A percentile compares a stretch with the other conserved stretches of the same genome.
Conservation (phyloP, 805 yeast genomes). For the Metschnikowia matae region DNA sequence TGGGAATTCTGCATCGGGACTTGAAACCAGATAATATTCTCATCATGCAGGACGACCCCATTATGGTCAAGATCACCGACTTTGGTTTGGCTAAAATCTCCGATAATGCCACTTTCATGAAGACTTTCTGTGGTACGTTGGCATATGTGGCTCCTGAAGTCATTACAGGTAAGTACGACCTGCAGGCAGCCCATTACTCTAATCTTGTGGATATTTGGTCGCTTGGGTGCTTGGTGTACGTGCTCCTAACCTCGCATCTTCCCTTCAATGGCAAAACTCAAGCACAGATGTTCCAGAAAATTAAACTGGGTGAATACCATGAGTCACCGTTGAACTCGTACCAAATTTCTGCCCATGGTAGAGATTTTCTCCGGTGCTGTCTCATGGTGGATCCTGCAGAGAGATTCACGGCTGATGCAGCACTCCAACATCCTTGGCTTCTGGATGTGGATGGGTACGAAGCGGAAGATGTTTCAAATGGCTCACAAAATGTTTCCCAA, state of each 20-base stretch:
- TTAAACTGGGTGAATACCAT: conserved; percentile 74
- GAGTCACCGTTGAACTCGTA: conserved; percentile 67
- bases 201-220: conserved; percentile 97
- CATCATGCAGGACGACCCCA: conserved; percentile 88
- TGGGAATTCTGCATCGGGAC: conserved; percentile 95
- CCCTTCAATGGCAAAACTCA: conserved; percentile 95
- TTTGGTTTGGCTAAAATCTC: conserved; percentile 93
- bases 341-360: conserved; percentile 62
- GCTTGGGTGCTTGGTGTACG: conserved; percentile 89
- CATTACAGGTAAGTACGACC: conserved; percentile 51
- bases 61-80: conserved; percentile 87
- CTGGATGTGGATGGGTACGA: conserved; percentile 25
- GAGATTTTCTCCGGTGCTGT: conserved; percentile 65
- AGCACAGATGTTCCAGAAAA: conserved; percentile 73
- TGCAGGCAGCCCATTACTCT: conserved; percentile 50
- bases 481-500: background rate
- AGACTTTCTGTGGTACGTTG: conserved; percentile 95
- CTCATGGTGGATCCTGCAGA: conserved; percentile 72
- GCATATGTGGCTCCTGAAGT: conserved; percentile 98
- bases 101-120: conserved; percentile 79
- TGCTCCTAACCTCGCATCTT: conserved; percentile 83
- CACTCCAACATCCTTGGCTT: conserved; percentile 84
- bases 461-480: conserved; percentile 8
- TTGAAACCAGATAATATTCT: conserved; percentile 93
- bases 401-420: conserved; percentile 71